Evolutionary conservation across 108 stramenopile species (phyloP), one percentile per base, ranked within the genome.

Genomic region (Asterionellopsis glacialis): DNA sequence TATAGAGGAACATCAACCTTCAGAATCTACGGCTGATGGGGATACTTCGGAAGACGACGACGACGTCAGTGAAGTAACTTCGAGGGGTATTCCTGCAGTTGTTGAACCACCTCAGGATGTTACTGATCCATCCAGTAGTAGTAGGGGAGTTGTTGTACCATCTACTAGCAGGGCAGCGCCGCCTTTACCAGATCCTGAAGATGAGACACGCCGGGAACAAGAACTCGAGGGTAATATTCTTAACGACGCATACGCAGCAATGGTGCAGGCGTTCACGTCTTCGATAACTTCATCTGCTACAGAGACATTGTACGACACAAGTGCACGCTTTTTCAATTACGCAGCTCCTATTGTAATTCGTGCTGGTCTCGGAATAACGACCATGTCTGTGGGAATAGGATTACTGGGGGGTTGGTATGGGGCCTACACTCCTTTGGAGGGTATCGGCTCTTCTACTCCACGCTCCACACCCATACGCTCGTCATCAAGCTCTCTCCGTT

Each of bases 221-320:
- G 71, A 68, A 25, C 55, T 62, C 0, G 75, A 76, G 41, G 70
- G 51, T 6, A 63, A 56, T 41, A 51, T 76, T 45, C 40, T 76
- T 12, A 68, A 70, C 1, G 71, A 76, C 11, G 75, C 75, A 12
- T 44, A 55, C 28, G 59, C 67, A 27, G 61, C 66, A 12, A 70
- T 70, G 25, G 45, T 64, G 21, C 40, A 67, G 47, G 61, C 62
- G 38, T 76, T 58, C 27, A 45, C 75, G 11, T 43, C 71, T 0
- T 67, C 68, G 55, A 70, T 21, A 48, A 21, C 21, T 48, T 19
- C 19, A 4, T 19, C 47, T 19, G 47, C 76, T 38, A 42, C 69
- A 1, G 68, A 51, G 41, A 48, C 27, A 12, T 62, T 58, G 23
- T 49, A 28, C 21, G 67, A 68, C 38, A 52, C 41, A 52, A 55